These are phyloP conservation scores for Heterobasidion irregulare DNA, from an alignment of 1,284 basidiomycete genomes.

Conservation along the genomic window DNA sequence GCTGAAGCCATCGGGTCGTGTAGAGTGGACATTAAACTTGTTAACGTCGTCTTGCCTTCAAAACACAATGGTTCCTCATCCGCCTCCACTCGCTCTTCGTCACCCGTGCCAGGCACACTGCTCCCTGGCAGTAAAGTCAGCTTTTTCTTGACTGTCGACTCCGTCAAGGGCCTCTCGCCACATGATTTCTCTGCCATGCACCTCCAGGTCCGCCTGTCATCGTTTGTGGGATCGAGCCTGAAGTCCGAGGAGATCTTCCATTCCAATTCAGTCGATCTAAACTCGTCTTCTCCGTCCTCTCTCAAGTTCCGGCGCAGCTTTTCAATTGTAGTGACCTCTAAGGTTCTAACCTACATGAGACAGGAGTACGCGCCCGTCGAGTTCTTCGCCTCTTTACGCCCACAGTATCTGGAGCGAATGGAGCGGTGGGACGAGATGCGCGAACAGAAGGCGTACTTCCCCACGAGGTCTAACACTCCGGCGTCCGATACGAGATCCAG, in stretches of 20 bases:
- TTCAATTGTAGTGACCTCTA: constrained; percentile 67
- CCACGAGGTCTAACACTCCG: constrained; percentile 11
- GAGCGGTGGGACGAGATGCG: constrained; percentile 89
- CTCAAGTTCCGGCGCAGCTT: constrained; percentile 78
- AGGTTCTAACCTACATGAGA: constrained; percentile 65
- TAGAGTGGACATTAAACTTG: constrained; percentile 74
- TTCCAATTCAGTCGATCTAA: constrained; percentile 69
- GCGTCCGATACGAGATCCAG: constrained; percentile 21
- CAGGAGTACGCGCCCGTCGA: constrained; percentile 78
- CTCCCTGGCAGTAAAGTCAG: constrained; percentile 69
- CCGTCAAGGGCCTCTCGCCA: constrained; percentile 79
- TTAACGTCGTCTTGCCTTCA: constrained; percentile 55
- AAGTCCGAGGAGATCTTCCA: constrained; percentile 77
- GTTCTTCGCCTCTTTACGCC: constrained; percentile 76
- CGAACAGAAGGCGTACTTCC: constrained; percentile 42
- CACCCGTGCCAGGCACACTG: constrained; percentile 57
- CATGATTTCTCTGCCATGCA: constrained; percentile 83
- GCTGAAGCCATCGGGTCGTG: constrained; percentile 91
- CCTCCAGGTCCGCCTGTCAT: constrained; percentile 76
- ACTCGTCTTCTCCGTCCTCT: constrained; percentile 62
- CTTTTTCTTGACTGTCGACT: constrained; percentile 79
- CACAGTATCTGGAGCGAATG: constrained; percentile 80
- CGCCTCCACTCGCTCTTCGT: constrained; percentile 59
- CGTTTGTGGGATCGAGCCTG: constrained; percentile 66
- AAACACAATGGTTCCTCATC: constrained; percentile 52